phyloP scores from a whole-genome alignment of 2,329 filamentous ascomycete species.

The Trichoderma semiorbis region DNA sequence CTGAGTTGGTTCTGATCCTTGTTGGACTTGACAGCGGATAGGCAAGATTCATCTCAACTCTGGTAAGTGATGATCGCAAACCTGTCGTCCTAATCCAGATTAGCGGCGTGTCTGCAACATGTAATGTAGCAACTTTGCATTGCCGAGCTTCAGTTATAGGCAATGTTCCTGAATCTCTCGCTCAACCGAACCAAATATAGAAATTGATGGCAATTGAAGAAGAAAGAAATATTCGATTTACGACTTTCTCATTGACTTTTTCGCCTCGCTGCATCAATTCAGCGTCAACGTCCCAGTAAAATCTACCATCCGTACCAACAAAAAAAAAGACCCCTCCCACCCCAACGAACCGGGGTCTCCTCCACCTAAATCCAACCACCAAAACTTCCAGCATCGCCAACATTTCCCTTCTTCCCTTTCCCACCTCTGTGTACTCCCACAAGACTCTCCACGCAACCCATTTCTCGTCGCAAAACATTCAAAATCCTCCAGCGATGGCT shows the following conservation, averaged over 20 bases:
- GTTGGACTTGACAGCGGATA: neutral
- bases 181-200: neutral
- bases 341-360: neutral
- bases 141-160: neutral
- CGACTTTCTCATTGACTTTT: neutral
- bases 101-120: neutral
- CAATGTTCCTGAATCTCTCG: neutral
- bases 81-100: neutral
- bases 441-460: neutral
- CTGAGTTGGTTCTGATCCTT: neutral
- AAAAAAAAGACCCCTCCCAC: neutral
- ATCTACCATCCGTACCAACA: neutral
- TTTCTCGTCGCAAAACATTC: neutral
- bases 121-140: neutral
- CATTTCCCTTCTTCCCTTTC: neutral
- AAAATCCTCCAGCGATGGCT: neutral
- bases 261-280: neutral
- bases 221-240: no score
- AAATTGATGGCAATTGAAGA: neutral
- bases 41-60: neutral
- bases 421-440: neutral
- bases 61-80: neutral
- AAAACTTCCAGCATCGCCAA: constrained; percentile 9
- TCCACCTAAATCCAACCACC: constrained; percentile 9
- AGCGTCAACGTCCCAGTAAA: neutral